Conservation (phyloP, 2,329 filamentous ascomycete genomes). For the Talaromyces sp. region DNA sequence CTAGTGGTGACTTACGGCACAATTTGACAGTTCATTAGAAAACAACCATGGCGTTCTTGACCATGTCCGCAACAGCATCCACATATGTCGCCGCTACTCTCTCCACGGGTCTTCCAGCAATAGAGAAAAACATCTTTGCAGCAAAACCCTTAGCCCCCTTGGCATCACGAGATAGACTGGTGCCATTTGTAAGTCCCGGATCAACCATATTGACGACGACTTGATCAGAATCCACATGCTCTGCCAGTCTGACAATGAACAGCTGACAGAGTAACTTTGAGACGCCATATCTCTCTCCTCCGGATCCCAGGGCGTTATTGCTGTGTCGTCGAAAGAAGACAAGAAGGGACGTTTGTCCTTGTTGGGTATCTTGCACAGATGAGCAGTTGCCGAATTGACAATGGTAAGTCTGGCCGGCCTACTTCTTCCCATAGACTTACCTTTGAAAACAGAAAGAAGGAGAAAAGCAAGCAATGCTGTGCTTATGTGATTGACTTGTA, state of each 20-base stretch:
- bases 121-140: background rate
- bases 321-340: background rate
- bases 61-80: background rate
- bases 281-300: background rate
- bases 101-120: background rate
- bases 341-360: background rate
- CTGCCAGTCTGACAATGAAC: background rate
- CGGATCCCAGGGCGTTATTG: background rate
- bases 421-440: background rate
- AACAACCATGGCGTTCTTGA: background rate
- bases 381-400: background rate
- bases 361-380: background rate
- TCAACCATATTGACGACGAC: background rate
- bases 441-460: background rate
- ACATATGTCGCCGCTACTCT: background rate
- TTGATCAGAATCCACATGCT: background rate
- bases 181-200: background rate
- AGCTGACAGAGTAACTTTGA: background rate
- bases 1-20: background rate
- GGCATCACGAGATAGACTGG: background rate
- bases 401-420: background rate
- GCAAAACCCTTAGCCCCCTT: background rate
- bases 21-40: background rate
- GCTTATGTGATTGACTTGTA: background rate
- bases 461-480: background rate